These are phyloP conservation scores for Pugionium dolabratum DNA, from an alignment of 345 rosid species.

Conservation along the genomic window DNA sequence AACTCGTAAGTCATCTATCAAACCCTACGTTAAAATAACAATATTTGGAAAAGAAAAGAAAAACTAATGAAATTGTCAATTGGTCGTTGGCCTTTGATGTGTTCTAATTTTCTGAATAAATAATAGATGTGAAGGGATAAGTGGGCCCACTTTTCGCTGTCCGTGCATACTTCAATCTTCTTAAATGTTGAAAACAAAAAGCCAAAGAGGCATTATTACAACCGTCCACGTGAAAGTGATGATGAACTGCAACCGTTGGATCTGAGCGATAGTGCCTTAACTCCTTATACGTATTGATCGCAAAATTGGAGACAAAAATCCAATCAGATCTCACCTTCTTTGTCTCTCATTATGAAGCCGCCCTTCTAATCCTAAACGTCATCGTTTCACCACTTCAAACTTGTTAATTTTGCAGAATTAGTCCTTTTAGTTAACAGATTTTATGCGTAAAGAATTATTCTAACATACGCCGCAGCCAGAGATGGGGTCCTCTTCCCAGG, in stretches of 20 bases:
- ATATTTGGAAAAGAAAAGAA: too few relatives aligned
- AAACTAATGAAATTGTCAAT: too few relatives aligned
- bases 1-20: too few relatives aligned
- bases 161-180: too few relatives aligned
- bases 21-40: too few relatives aligned
- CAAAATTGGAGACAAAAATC: conserved; percentile 33
- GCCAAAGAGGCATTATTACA: neutral
- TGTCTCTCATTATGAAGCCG: conserved; percentile 36
- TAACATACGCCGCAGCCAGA: conserved; percentile 40
- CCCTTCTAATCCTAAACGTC: conserved; percentile 15
- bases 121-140: too few relatives aligned
- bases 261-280: neutral
- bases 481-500: conserved; percentile 16
- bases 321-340: conserved; percentile 9
- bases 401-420: neutral
- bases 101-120: too few relatives aligned
- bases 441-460: conserved; percentile 29
- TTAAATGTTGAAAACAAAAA: too few relatives aligned
- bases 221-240: conserved; percentile 14
- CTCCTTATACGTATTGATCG: conserved; percentile 16
- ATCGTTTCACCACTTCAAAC: conserved; percentile 1
- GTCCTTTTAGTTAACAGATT: conserved; percentile 2
- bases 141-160: too few relatives aligned
- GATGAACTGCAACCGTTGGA: conserved; percentile 17
- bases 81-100: too few relatives aligned